These are phyloP conservation scores for Panellus pusillus DNA, from an alignment of 768 basidiomycete genomes.

Conservation along the genomic window DNA sequence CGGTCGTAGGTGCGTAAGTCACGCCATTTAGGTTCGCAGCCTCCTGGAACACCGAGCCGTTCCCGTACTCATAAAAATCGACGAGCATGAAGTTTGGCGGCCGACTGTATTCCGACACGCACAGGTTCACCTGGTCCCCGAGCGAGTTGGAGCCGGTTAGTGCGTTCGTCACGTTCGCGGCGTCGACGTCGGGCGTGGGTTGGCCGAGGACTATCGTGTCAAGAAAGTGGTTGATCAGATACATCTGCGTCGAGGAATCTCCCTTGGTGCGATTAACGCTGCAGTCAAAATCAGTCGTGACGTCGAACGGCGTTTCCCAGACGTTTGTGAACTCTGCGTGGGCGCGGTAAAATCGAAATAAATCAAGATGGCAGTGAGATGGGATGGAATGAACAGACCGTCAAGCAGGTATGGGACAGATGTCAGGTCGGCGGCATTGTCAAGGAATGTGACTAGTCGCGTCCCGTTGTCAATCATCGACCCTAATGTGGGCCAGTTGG, in stretches of 20 bases:
- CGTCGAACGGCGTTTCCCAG: slow-evolving; percentile 82
- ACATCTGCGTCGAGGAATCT: slow-evolving; percentile 70
- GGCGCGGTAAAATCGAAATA: background rate
- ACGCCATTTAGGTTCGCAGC: slow-evolving; percentile 85
- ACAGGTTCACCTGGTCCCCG: slow-evolving; percentile 73
- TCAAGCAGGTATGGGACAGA: slow-evolving; percentile 85
- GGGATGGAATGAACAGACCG: slow-evolving; percentile 49
- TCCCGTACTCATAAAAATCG: slow-evolving; percentile 84
- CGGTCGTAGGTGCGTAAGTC: slow-evolving; percentile 58
- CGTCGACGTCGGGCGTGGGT: slow-evolving; percentile 64
- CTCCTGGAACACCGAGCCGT: slow-evolving; percentile 80
- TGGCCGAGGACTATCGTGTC: slow-evolving; percentile 60
- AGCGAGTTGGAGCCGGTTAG: slow-evolving; percentile 72
- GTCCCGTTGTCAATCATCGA: slow-evolving; percentile 74
- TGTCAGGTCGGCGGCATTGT: slow-evolving; percentile 70
- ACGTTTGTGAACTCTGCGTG: slow-evolving; percentile 79
- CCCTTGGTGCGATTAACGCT: slow-evolving; percentile 81
- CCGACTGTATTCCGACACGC: slow-evolving; percentile 53
- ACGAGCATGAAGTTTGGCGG: slow-evolving; percentile 88
- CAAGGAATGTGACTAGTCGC: slow-evolving; percentile 83
- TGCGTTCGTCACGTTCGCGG: slow-evolving; percentile 75
- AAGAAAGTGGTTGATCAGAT: slow-evolving; percentile 91
- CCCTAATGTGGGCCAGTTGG: slow-evolving; percentile 85
- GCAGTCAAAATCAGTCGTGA: slow-evolving; percentile 77
- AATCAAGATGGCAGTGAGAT: background rate